Evolutionary conservation across 495 filamentous ascomycete species (phyloP).

Genomic region (Hypoxylon lienhwacheense): DNA sequence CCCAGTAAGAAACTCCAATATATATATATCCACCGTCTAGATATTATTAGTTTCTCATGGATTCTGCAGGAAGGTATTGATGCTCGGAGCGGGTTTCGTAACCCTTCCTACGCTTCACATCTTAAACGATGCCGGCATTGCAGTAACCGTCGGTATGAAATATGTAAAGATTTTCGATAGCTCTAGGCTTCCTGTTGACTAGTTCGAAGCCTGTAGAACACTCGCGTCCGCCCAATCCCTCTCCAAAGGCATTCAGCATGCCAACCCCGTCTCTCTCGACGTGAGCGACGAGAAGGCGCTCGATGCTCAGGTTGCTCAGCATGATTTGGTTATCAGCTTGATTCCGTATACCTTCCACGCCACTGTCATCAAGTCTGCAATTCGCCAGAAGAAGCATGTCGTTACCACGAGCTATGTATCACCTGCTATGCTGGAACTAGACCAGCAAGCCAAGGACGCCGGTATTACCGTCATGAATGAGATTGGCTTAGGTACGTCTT

Average conservation of each 20-base stretch:
- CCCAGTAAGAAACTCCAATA: conserved; percentile 12
- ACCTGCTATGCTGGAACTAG: conserved; percentile 88
- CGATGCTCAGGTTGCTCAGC: conserved; percentile 74
- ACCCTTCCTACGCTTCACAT: conserved; percentile 78
- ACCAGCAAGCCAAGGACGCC: conserved; percentile 79
- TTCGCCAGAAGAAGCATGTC: conserved; percentile 89
- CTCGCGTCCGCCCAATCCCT: conserved; percentile 75
- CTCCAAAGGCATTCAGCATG: conserved; percentile 67
- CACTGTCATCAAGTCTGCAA: conserved; percentile 89
- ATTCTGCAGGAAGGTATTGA: conserved; percentile 56
- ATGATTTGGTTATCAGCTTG: conserved; percentile 77
- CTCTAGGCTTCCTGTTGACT: not conserved
- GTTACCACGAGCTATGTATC: conserved; percentile 96
- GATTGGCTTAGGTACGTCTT: conserved; percentile 66
- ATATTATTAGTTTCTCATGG: not conserved
- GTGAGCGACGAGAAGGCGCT: conserved; percentile 73
- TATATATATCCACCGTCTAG: not conserved
- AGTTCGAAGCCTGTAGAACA: conserved; percentile 74
- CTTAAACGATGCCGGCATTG: conserved; percentile 70
- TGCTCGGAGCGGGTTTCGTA: conserved; percentile 80
- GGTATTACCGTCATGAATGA: conserved; percentile 99
- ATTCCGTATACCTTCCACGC: conserved; percentile 96
- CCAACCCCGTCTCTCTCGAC: conserved; percentile 77
- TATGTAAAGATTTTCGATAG: not conserved
- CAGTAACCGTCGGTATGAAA: conserved; percentile 79